Percentiles rank a stretch among this genome's conserved stretches.
These are phyloP conservation scores for Mycena filopes DNA, from an alignment of 768 basidiomycete genomes.

Conservation along the genomic window DNA sequence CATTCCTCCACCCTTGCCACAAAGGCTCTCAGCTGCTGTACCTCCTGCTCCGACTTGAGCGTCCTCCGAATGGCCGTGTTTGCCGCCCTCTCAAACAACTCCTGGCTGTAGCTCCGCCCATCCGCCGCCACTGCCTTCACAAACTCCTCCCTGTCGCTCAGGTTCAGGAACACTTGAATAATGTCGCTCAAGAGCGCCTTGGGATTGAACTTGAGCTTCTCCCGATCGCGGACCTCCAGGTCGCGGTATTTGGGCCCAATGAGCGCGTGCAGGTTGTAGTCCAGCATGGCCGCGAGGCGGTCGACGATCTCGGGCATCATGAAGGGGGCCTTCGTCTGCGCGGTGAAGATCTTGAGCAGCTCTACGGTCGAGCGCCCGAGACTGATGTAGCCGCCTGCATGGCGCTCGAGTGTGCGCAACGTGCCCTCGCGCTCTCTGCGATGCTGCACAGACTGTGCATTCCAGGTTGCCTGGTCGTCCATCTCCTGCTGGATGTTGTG, in stretches of 20 bases:
- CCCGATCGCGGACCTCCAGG: slow-evolving; percentile 84
- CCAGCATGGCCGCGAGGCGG: slow-evolving; percentile 94
- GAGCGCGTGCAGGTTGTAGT: slow-evolving; percentile 91
- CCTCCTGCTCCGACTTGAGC: slow-evolving; percentile 83
- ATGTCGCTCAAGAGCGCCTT: slow-evolving; percentile 85
- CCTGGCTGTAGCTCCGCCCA: slow-evolving; percentile 89
- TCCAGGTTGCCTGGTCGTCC: slow-evolving; percentile 79
- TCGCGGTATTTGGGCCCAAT: slow-evolving; percentile 91
- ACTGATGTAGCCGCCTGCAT: slow-evolving; percentile 87
- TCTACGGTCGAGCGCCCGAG: slow-evolving; percentile 91
- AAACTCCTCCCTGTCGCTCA: slow-evolving; percentile 84
- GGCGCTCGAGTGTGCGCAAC: slow-evolving; percentile 83
- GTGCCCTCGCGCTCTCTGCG: slow-evolving; percentile 86
- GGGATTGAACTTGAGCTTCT: slow-evolving; percentile 92
- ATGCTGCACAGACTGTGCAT: slow-evolving; percentile 70
- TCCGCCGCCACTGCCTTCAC: slow-evolving; percentile 91
- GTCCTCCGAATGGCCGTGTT: slow-evolving; percentile 67
- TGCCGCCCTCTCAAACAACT: slow-evolving; percentile 84
- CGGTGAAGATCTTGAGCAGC: slow-evolving; percentile 91
- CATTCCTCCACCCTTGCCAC: slow-evolving; percentile 86
- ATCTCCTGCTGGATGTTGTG: slow-evolving; percentile 88
- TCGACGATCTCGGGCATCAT: slow-evolving; percentile 97
- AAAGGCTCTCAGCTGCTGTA: slow-evolving; percentile 75
- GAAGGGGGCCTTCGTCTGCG: slow-evolving; percentile 91
- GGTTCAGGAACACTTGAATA: slow-evolving; percentile 89